Conservation (phyloP, 129 eudicot genomes). For the Helianthus annuus region HanXRQr2.0-SUNRISE NC_035444.2:157484285-157484784, state of each 20-base stretch:
- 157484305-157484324: not conserved
- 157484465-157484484: not conserved
- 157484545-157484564: not conserved
- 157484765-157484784: not conserved
- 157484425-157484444: not conserved
- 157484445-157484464: not conserved
- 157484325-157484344: not conserved
- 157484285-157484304: constrained; percentile 74
- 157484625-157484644: not conserved
- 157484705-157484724: not conserved
- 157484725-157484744: not conserved
- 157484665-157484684: not conserved
- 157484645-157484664: not conserved
- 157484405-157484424: not conserved
- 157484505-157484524: not conserved
- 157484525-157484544: not conserved
- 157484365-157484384: not conserved
- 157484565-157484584: not conserved
- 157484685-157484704: not conserved
- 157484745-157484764: not conserved
- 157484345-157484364: not conserved
- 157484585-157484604: not conserved
- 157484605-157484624: not conserved
- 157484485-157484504: not conserved
- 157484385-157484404: not conserved